Evolutionary conservation across 208 protist species (phyloP), one percentile per base, ranked within the genome.

Genomic region (Crithidia expoeki): DNA sequence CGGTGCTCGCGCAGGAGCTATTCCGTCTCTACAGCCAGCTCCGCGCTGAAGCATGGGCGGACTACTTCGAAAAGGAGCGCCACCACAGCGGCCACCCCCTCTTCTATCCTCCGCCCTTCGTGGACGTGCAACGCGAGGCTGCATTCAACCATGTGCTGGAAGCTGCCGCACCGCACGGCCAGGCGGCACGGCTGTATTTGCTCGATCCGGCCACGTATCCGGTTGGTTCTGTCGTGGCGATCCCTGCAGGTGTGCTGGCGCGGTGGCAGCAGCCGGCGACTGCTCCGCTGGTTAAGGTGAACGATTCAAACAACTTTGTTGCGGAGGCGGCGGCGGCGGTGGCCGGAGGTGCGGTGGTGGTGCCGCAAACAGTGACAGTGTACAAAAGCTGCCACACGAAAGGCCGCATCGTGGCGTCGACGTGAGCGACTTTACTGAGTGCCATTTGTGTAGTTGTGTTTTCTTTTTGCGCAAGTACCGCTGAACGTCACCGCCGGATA

Each of bases 11-110:
- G 6, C 34, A 68, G 16, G 72, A 71, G 65, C 63, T 78, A 34
- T 27, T 30, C 16, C 51, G 58, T 28, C 65, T 78, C 27, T 86
- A 79, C 64, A 57, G 75, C 33, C 85, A 86, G 47, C 72, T 91
- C 23, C 85, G 88, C 23, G 77, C 84, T 61, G 85, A 90, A 30
- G 73, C 79, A 30, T 90, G 85, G 85, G 55, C 71, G 59, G 66
- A 81, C n/a, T 91, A 94, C 81, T 86, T 87, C 60, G 83, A 77
- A 34, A 59, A 65, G 50, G 81, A 91, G 75, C 74, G 72, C 25
- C 73, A 79, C 51, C 49, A 64, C n/a, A 63, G 69, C 40, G 83
- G 79, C 0, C 85, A 82, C 53, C 68, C 83, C 5, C 73, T 84
- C 14, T 77, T 80, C 42, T 70, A 83, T 28, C 62, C 78, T 2